Base-by-base conservation (phyloP, 2,329 filamentous ascomycete species). In the Pezicula carpinea region DNA sequence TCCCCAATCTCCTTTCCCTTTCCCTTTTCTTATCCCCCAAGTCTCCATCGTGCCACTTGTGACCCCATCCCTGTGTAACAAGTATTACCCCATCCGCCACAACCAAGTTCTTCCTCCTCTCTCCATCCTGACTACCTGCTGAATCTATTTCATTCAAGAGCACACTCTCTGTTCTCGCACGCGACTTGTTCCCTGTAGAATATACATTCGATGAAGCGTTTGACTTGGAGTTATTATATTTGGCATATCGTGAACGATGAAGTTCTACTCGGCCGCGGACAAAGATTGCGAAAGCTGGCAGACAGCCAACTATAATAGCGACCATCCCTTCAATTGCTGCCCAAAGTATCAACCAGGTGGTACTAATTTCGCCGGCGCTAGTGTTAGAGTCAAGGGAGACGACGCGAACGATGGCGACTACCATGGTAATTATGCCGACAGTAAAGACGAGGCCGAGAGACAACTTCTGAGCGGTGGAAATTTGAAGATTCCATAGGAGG, bases 361-460 rank as follows among this genome's bases (percentile, higher is more conserved):
- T 43, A 29, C 41, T 51, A 18, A 54, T 45, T 44, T 54, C 42
- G 13, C 52, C 52, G 21, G 39, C 34, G 11, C 21, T 35, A 13
- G 32, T 33, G 36, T 32, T 48, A 3, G 39, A 40, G 22, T 55
- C 41, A 11, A 55, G 44, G 8, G 53, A 55, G 7, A 55, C 41
- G 18, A 47, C 47, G 21, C 53, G 48, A 2, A 55, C 45, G 10
- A 55, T 48, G 22, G 51, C 53, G 40, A 50, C 39, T 29, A 52
- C 35, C 44, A 55, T 55, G 15, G 53, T 55, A 22, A 55, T 52
- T n/a, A 50, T 42, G 15, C 53, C 53, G 33, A 53, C 51, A 4
- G 38, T 22, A 38, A 55, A 55, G 36, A 50, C 46, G 35, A 53
- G 17, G 15, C 51, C 49, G 6, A 55, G 21, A 26, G 41, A 46